phyloP scores from a whole-genome alignment of 1,284 basidiomycete genomes.

The Apiotrichum laibachii region DNA sequence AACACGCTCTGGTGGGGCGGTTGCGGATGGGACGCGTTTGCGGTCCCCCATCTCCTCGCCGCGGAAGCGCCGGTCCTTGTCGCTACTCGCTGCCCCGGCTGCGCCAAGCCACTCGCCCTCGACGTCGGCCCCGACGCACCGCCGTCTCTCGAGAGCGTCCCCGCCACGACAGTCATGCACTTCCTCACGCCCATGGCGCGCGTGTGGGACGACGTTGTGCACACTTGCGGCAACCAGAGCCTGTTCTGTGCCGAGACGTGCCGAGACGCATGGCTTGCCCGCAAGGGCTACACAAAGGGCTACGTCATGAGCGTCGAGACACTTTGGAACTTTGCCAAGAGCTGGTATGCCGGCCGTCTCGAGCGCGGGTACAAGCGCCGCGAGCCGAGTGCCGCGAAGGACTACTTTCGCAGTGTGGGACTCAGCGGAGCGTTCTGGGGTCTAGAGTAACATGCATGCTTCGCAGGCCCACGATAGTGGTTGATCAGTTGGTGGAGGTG shows the following conservation, averaged over 20 bases:
- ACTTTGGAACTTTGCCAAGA: conserved; percentile 10
- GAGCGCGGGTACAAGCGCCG: conserved; percentile 7
- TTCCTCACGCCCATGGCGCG: conserved; percentile 8
- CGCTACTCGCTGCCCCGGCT: conserved; percentile 11
- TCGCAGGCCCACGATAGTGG: no score
- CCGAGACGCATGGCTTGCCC: conserved; percentile 4
- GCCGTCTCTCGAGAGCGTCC: neutral
- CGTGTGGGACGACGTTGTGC: conserved; percentile 15
- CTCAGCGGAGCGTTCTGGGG: conserved; percentile 13
- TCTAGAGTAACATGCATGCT: no score
- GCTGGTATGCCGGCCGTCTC: conserved; percentile 12
- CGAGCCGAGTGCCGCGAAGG: conserved; percentile 8
- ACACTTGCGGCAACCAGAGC: conserved; percentile 12
- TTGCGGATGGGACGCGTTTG: conserved; percentile 12
- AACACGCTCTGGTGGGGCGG: conserved; percentile 7
- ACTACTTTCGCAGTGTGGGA: conserved; percentile 11
- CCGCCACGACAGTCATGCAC: conserved; percentile 4
- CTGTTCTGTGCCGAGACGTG: conserved; percentile 7
- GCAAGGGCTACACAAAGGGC: neutral
- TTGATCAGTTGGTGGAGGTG: no score
- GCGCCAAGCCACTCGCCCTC: conserved; percentile 1
- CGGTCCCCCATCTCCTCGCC: conserved; percentile 2
- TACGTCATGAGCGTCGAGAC: conserved; percentile 13
- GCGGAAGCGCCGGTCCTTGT: conserved; percentile 4
- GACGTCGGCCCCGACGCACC: conserved; percentile 1